These are phyloP conservation scores for Apiospora sp. DNA, from an alignment of 2,329 filamentous ascomycete genomes.

Conservation along the genomic window DNA sequence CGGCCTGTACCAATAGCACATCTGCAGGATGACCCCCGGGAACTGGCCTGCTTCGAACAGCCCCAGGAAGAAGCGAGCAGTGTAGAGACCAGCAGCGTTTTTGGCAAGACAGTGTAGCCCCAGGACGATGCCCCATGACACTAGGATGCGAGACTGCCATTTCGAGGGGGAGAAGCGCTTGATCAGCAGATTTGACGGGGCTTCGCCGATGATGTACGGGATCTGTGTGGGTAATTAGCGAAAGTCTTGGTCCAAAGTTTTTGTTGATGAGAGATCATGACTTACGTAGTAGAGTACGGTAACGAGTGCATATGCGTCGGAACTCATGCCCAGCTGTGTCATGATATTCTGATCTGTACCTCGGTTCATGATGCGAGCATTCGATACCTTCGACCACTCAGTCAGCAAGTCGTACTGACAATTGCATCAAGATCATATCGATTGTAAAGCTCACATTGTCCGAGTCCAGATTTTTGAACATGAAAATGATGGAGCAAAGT, in stretches of 20 bases:
- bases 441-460: slow-evolving; percentile 42
- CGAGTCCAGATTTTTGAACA: slow-evolving; percentile 50
- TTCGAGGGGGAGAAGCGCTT: slow-evolving; percentile 48
- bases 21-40: slow-evolving; percentile 38
- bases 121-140: slow-evolving; percentile 48
- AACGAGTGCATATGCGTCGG: slow-evolving; percentile 50
- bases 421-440: not conserved
- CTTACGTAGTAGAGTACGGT: slow-evolving; percentile 47
- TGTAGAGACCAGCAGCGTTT: slow-evolving; percentile 39
- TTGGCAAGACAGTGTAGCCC: slow-evolving; percentile 46
- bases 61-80: slow-evolving; percentile 41
- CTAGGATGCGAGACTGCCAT: slow-evolving; percentile 52
- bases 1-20: slow-evolving; percentile 43
- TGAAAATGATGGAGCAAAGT: slow-evolving; percentile 49
- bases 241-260: slow-evolving; percentile 33
- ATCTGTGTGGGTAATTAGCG: slow-evolving; percentile 37
- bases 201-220: slow-evolving; percentile 49
- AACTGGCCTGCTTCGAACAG: slow-evolving; percentile 40
- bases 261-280: not conserved
- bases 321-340: slow-evolving; percentile 48
- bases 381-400: not conserved
- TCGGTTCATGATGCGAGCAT: slow-evolving; percentile 45
- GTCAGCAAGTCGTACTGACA: not conserved
- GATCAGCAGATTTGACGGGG: slow-evolving; percentile 49
- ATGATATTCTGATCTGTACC: slow-evolving; percentile 51